Conservation (phyloP, 139 green algal genomes). For the Micractinium sp. region DNA sequence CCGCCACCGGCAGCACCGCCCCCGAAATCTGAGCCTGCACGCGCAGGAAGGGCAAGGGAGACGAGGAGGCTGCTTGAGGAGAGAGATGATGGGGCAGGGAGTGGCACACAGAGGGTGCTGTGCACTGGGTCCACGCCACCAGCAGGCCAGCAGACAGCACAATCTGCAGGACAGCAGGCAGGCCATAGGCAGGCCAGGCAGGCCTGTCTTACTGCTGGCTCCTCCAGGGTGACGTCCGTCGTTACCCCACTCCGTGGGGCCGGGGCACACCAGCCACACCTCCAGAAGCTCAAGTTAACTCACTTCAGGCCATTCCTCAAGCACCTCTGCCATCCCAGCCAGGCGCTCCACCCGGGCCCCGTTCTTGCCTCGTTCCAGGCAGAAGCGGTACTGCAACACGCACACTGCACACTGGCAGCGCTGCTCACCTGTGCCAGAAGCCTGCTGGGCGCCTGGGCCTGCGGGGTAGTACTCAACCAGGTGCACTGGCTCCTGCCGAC, state of each 20-base stretch:
- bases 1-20: neutral
- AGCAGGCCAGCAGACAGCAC: too few species aligned
- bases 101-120: too few species aligned
- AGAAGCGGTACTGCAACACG: too few species aligned
- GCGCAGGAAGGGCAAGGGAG: neutral
- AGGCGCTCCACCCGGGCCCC: too few species aligned
- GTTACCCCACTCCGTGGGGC: too few species aligned
- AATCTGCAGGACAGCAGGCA: neutral
- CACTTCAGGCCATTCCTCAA: too few species aligned
- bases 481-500: slow-evolving; percentile 8
- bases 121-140: too few species aligned
- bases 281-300: neutral
- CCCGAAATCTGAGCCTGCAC: neutral
- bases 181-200: neutral
- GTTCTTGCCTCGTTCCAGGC: too few species aligned
- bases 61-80: too few species aligned
- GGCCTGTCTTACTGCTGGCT: neutral
- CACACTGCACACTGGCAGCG: too few species aligned
- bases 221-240: too few species aligned
- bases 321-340: neutral
- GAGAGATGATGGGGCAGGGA: too few species aligned
- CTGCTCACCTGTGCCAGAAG: neutral
- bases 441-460: slow-evolving; percentile 66
- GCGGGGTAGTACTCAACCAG: slow-evolving; percentile 59
- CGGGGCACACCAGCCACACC: neutral